Evolutionary conservation across 192 early-diverging fungal species (phyloP).

Genomic region (Pecoramyces ruminantium): DNA sequence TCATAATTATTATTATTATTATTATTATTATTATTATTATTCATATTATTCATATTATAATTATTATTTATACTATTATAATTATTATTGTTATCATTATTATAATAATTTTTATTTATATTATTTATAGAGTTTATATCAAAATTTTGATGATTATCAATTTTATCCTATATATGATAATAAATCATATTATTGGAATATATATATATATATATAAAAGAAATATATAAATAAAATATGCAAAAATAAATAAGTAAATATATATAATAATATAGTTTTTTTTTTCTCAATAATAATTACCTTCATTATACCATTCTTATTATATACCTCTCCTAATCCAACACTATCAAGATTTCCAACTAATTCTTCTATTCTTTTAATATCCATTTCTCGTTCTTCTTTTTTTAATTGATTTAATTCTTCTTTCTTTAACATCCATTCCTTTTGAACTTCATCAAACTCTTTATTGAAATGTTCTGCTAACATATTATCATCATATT

Average conservation of each 20-base stretch:
- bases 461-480: background rate
- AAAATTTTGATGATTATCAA: no score
- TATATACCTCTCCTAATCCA: background rate
- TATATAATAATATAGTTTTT: no score
- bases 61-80: background rate
- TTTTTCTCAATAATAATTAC: background rate
- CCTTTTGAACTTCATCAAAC: background rate
- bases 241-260: no score
- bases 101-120: background rate
- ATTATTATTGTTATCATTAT: background rate
- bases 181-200: no score
- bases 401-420: background rate
- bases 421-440: background rate
- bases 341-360: background rate
- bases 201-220: no score
- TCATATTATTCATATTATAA: background rate
- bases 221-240: no score
- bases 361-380: background rate
- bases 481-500: background rate
- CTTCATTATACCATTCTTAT: no score
- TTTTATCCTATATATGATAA: no score
- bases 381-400: background rate
- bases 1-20: no score
- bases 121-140: no score
- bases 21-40: background rate